Evolutionary conservation across 192 early-diverging fungal species (phyloP), one percentile per base, ranked within the genome.

Genomic region (Backusella parvicylindrica): DNA sequence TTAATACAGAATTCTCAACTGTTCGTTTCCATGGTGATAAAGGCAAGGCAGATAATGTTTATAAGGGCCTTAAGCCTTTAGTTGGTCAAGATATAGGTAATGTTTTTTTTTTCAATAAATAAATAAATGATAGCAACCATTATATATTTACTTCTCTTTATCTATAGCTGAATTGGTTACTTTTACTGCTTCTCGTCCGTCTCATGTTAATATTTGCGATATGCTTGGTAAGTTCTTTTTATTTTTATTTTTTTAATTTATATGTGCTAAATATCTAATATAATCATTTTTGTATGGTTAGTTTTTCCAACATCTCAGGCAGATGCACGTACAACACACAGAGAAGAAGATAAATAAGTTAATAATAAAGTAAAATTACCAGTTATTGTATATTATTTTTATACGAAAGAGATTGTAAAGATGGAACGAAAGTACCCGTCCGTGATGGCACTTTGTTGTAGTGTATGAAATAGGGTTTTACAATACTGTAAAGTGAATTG

Each of bases 1-100:
- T 96, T 1, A 90, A 98, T 82, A 98, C 96, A 0, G 96, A 98
- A 79, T 98, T 97, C 87, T 93, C 91, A 8, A 83, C 91, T 12
- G 89, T 98, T 6, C 84, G 96, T 7, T 96, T 91, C 81, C 37
- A 74, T 41, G 90, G 92, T 0, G 93, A 96, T 47, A 84, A 83
- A 70, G 64, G 63, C 3, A 91, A 82, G 70, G 93, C 93, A 0
- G 85, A 86, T 30, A 72, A 77, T 7, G 95, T 98, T 16, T 98
- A 98, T 82, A 85, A 88, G 32, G 95, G 96, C 0, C 70, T 93
- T 13, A 76, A 89, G 43, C 92, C 92, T 26, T 82, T 96, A 80
- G 84, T 84, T n/a, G 90, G 86, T 0, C 77, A 88, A 30, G 94
- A 96, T 76, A 86, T 96, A 82, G 91, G 90, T 72, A 60, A 28